phyloP scores from a whole-genome alignment of 768 basidiomycete species.

The Gymnopilus junonius region DNA sequence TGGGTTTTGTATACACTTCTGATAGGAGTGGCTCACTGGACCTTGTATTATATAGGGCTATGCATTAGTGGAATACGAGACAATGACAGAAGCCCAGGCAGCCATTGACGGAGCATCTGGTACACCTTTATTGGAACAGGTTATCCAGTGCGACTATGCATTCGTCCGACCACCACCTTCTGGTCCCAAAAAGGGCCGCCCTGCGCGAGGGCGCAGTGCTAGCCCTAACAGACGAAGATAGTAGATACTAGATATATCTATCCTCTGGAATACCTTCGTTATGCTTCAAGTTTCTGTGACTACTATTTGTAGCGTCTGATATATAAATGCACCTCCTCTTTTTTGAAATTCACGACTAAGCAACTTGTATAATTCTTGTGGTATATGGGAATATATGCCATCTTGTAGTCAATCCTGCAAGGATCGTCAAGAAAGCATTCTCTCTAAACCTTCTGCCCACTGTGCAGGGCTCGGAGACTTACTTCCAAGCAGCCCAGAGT shows the following conservation, averaged over 20 bases:
- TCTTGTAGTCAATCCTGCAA: not conserved
- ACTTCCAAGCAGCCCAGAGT: too few species aligned
- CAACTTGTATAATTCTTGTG: too few species aligned
- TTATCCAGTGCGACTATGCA: slow-evolving; percentile 88
- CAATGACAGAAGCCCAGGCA: slow-evolving; percentile 90
- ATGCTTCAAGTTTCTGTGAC: not conserved
- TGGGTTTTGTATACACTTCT: not conserved
- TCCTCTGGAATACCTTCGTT: slow-evolving; percentile 11
- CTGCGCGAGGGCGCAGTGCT: slow-evolving; percentile 75
- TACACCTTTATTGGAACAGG: slow-evolving; percentile 83
- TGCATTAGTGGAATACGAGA: slow-evolving; percentile 96
- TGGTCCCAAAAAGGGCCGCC: slow-evolving; percentile 79
- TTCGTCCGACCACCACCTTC: slow-evolving; percentile 89
- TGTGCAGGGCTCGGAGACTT: too few species aligned
- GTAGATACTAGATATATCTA: slow-evolving; percentile 18
- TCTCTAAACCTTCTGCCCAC: too few species aligned
- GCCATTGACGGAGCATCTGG: slow-evolving; percentile 93
- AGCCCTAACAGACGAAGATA: slow-evolving; percentile 71
- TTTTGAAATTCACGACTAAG: not conserved
- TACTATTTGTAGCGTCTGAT: not conserved
- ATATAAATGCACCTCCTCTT: not conserved
- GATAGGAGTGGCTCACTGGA: not conserved
- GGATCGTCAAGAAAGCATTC: too few species aligned
- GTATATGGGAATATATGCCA: too few species aligned
- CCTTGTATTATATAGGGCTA: slow-evolving; percentile 76